phyloP scores from a whole-genome alignment of 179 eudicot genomes.

The Gypsophila paniculata region DNA sequence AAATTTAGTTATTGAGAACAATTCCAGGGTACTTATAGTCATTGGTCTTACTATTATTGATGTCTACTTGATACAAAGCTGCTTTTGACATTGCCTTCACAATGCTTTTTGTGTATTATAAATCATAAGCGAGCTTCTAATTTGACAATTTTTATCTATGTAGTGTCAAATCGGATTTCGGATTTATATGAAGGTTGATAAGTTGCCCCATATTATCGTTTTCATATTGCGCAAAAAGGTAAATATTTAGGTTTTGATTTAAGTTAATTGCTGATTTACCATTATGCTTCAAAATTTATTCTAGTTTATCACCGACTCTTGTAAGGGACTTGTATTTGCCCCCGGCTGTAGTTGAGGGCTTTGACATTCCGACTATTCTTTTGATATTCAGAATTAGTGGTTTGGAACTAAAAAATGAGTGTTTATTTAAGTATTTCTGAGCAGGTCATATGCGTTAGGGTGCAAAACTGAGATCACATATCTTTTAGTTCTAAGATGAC shows the following conservation, averaged over 20 bases:
- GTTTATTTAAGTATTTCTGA: not conserved
- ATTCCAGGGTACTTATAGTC: not conserved
- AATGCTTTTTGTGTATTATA: not conserved
- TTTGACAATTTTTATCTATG: not conserved
- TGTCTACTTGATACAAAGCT: not conserved
- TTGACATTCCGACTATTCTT: not conserved
- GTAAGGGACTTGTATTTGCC: not conserved
- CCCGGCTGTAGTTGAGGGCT: not conserved
- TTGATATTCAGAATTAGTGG: not conserved
- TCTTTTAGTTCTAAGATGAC: constrained; percentile 14
- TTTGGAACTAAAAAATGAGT: not conserved
- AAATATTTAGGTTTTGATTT: not conserved
- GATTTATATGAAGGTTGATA: constrained; percentile 7
- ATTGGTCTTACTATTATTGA: not conserved
- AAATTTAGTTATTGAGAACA: not conserved
- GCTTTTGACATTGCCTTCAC: not conserved
- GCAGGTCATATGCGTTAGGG: constrained; percentile 1
- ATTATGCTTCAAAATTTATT: not conserved
- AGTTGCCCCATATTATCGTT: not conserved
- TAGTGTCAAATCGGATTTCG: constrained; percentile 6
- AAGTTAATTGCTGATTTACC: not conserved
- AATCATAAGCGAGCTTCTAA: too few relatives aligned
- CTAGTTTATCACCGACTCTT: not conserved
- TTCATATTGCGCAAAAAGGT: constrained; percentile 13
- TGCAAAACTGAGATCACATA: constrained; percentile 18